Evolutionary conservation across 1,284 basidiomycete species (phyloP).

Genomic region (Fomitiporia mediterranea): DNA sequence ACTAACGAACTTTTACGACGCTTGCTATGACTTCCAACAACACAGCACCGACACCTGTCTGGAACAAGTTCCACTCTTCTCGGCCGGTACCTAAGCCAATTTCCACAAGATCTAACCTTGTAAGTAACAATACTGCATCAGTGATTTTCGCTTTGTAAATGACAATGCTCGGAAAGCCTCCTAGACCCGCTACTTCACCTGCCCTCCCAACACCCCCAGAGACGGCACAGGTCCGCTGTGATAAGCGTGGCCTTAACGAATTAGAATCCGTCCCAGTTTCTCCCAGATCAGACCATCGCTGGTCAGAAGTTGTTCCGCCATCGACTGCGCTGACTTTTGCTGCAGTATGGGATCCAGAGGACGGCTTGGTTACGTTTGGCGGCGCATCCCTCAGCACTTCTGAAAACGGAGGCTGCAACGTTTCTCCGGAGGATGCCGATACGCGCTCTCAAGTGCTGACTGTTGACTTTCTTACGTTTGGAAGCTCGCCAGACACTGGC

Average conservation of each 20-base stretch:
- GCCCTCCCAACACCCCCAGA: background rate
- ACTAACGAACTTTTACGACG: background rate
- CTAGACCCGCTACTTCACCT: slow-evolving; percentile 1
- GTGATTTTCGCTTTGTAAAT: background rate
- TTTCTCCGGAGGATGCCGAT: slow-evolving; percentile 14
- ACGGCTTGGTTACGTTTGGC: slow-evolving; percentile 54
- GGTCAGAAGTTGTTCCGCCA: slow-evolving; percentile 54
- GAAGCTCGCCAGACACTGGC: slow-evolving; percentile 13
- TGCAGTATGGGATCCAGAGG: slow-evolving; percentile 52
- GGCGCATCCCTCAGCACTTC: slow-evolving; percentile 36
- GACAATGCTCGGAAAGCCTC: background rate
- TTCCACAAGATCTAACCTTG: background rate
- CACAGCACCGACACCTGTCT: background rate
- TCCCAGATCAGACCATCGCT: slow-evolving; percentile 32
- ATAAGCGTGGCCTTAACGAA: background rate
- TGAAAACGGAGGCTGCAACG: background rate
- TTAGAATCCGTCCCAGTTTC: background rate
- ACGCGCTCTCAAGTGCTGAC: slow-evolving; percentile 17
- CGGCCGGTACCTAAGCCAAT: background rate
- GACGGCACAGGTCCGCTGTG: background rate
- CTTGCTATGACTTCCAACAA: background rate
- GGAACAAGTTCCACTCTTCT: background rate
- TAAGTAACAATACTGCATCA: background rate
- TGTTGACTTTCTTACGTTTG: slow-evolving; percentile 9
- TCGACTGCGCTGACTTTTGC: slow-evolving; percentile 53